Evolutionary conservation across 2,329 filamentous ascomycete genomes (phyloP), one percentile per base, ranked within the genome.

Genomic region (Zymoseptoria passerinii): DNA sequence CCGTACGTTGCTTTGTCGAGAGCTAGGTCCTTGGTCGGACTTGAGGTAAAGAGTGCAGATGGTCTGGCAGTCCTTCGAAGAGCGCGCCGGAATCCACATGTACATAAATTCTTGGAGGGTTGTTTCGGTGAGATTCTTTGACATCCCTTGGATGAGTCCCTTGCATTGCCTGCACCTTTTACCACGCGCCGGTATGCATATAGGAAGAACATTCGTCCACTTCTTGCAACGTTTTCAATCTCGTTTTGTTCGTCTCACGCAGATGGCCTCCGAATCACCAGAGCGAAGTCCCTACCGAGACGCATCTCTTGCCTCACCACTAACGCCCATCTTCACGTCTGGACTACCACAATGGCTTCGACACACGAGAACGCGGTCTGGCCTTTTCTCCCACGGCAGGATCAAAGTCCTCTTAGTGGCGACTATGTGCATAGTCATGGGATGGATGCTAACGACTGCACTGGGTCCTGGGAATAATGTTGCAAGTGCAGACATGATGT

Each of bases 1-100:
- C 77, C 79, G 0, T 86, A 87, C 57, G 84, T 86, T 9, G 82
- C 81, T 16, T 73, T 85, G 13, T 83, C 80, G 19, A 71, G 82
- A 60, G 81, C 80, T n/a, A 75, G 73, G 8, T 76, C 73, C 4
- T 72, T 84, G 1, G 65, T 73, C 0, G 81, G 81, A 0, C 69
- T 84, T 49, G 73, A 73, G 18, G 74, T 76, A 27, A 10, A 27
- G 8, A 52, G 50, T 28, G 8, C 23, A 28, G 23, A 52, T 28
- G 27, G 23, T 8, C 23, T 52, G 50, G 50, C 50, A n/a, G 50
- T 28, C 50, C 10, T 52, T 4, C 50, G 23, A 27, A 23, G 50
- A 9, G 23, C 29, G 50, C n/a, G 19, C 16, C 23, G 23, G n/a
- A 52, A 52, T 29, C 16, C 16, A 18, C 23, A 23, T 27, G 50